Evolutionary conservation across 257 asterid species (phyloP).

Genomic region (Solanum clarkiae): DNA sequence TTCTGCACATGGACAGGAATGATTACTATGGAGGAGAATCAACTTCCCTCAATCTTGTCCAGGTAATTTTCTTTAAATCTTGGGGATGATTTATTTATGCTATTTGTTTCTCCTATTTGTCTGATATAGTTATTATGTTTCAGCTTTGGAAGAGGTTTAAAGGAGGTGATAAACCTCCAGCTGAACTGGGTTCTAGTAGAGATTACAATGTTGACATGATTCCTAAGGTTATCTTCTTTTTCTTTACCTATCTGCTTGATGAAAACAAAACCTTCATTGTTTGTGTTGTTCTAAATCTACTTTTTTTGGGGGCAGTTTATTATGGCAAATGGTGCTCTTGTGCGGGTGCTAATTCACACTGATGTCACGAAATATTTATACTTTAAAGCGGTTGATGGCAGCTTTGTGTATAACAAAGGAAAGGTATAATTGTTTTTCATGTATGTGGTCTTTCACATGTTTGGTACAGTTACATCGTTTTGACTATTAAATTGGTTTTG

Average conservation of each 20-base stretch:
- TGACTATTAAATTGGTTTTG: not conserved
- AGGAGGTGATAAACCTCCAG: conserved; percentile 88
- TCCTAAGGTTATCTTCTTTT: conserved; percentile 57
- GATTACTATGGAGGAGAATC: conserved; percentile 98
- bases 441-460: not conserved
- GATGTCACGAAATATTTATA: conserved; percentile 83
- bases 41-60: conserved; percentile 64
- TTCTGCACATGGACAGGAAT: conserved; percentile 94
- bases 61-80: conserved; percentile 30
- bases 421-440: conserved; percentile 36
- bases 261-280: not conserved
- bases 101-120: not conserved
- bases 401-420: conserved; percentile 82
- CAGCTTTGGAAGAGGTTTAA: conserved; percentile 88
- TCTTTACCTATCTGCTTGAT: not conserved
- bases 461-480: not conserved
- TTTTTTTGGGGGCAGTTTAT: conserved; percentile 41
- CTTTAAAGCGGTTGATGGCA: conserved; percentile 97
- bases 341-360: conserved; percentile 88
- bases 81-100: not conserved
- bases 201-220: conserved; percentile 96
- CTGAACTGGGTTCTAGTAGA: conserved; percentile 77
- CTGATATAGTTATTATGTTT: not conserved
- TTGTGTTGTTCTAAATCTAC: not conserved
- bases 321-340: conserved; percentile 96